phyloP scores from a whole-genome alignment of 2,329 filamentous ascomycete genomes.

The Verticillium dahliae region DNA sequence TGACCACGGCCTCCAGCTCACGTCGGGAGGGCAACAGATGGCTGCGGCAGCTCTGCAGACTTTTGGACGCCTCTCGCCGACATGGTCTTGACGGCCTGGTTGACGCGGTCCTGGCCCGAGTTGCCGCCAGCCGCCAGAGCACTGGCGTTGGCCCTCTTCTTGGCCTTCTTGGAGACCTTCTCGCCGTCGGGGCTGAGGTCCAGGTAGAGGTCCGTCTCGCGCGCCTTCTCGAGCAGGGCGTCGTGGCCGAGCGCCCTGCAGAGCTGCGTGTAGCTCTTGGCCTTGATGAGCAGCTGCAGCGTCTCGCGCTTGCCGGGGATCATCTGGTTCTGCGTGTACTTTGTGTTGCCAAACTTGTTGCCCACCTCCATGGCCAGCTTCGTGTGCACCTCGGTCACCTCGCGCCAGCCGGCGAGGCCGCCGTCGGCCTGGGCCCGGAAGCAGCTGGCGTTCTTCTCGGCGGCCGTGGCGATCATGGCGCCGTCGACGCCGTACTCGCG shows the following conservation, averaged over 20 bases:
- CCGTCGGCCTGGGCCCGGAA: constrained; percentile 68
- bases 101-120: constrained; percentile 24
- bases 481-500: constrained; percentile 81
- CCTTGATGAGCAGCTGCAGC: constrained; percentile 54
- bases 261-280: constrained; percentile 65
- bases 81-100: constrained; percentile 12
- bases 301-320: constrained; percentile 70
- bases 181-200: constrained; percentile 47
- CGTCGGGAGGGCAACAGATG: constrained; percentile 14
- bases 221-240: constrained; percentile 57
- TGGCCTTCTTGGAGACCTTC: constrained; percentile 20
- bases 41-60: constrained; percentile 10
- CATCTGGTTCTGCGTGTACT: constrained; percentile 80
- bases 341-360: constrained; percentile 89
- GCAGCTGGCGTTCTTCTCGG: constrained; percentile 85
- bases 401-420: constrained; percentile 65
- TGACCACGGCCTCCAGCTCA: neutral
- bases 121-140: constrained; percentile 43
- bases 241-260: constrained; percentile 61
- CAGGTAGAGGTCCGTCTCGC: constrained; percentile 56
- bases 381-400: constrained; percentile 73
- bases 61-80: constrained; percentile 23
- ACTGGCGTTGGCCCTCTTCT: constrained; percentile 23
- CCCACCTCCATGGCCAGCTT: constrained; percentile 66
- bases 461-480: constrained; percentile 93